These are phyloP conservation scores for Coniochaeta ligniaria DNA, from an alignment of 2,329 filamentous ascomycete genomes.

Conservation along the genomic window DNA sequence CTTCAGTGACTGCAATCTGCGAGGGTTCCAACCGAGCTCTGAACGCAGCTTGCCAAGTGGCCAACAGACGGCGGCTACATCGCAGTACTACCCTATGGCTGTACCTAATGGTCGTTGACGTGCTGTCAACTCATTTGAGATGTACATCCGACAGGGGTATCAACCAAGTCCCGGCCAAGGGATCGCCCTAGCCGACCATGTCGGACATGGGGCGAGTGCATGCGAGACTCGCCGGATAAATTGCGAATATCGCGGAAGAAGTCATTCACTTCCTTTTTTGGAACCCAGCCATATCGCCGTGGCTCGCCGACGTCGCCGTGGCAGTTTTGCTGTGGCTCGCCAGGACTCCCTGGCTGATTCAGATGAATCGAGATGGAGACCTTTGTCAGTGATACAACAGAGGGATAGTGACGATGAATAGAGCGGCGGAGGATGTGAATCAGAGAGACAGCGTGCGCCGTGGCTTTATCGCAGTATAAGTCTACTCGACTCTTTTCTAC, in stretches of 20 bases:
- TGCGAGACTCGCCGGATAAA: neutral
- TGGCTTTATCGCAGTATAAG: neutral
- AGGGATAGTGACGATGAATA: neutral
- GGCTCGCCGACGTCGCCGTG: neutral
- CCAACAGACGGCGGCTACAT: neutral
- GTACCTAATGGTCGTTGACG: neutral
- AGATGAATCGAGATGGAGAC: neutral
- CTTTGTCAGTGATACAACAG: neutral
- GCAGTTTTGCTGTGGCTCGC: neutral
- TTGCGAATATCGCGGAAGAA: constrained; percentile 1
- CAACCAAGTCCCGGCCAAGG: neutral
- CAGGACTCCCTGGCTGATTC: neutral
- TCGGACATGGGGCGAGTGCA: neutral
- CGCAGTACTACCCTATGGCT: neutral
- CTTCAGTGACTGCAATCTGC: neutral
- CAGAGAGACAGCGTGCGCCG: neutral
- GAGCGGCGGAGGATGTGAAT: neutral
- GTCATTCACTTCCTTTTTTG: neutral
- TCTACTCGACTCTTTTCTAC: neutral
- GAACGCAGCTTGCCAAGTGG: neutral
- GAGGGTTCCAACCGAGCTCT: neutral
- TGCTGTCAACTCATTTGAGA: neutral
- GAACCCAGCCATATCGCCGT: neutral
- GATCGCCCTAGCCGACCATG: neutral
- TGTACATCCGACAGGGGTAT: neutral